Conservation (phyloP, 140 eudicot genomes). For the Ambrosia hybrid region DNA sequence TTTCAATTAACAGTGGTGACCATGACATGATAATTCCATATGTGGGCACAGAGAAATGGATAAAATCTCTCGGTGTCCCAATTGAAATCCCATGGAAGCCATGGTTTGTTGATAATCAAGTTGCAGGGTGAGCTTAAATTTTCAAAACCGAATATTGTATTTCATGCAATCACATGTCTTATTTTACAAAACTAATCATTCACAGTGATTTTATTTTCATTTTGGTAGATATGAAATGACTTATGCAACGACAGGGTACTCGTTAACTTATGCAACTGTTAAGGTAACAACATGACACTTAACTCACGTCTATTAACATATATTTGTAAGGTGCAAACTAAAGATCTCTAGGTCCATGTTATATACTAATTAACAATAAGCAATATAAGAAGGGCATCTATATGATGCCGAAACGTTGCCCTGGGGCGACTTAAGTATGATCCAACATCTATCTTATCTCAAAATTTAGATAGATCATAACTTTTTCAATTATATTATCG, state of each 20-base stretch:
- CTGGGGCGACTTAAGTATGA: too few species aligned
- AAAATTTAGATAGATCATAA: too few species aligned
- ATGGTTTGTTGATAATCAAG: slow-evolving; percentile 39
- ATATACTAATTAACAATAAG: too few species aligned
- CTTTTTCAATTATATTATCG: not conserved
- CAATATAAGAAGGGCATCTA: too few species aligned
- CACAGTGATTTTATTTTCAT: not conserved
- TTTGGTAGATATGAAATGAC: slow-evolving; percentile 41
- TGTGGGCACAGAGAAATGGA: slow-evolving; percentile 39
- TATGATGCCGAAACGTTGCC: too few species aligned
- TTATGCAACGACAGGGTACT: slow-evolving; percentile 29
- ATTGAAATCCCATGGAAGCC: slow-evolving; percentile 38
- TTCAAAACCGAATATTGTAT: not conserved
- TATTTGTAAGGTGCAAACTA: not conserved
- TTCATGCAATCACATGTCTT: not conserved
- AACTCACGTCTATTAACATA: not conserved
- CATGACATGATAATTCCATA: slow-evolving; percentile 44
- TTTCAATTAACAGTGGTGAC: slow-evolving; percentile 40
- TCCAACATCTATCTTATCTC: too few species aligned
- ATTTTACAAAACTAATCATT: not conserved
- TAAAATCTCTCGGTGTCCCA: slow-evolving; percentile 29
- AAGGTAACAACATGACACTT: slow-evolving; percentile 38
- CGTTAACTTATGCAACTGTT: slow-evolving; percentile 49
- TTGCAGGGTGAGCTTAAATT: slow-evolving; percentile 43
- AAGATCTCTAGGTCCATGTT: too few species aligned